phyloP scores from a whole-genome alignment of 345 rosid species.

The Corchorus capsularis region DNA sequence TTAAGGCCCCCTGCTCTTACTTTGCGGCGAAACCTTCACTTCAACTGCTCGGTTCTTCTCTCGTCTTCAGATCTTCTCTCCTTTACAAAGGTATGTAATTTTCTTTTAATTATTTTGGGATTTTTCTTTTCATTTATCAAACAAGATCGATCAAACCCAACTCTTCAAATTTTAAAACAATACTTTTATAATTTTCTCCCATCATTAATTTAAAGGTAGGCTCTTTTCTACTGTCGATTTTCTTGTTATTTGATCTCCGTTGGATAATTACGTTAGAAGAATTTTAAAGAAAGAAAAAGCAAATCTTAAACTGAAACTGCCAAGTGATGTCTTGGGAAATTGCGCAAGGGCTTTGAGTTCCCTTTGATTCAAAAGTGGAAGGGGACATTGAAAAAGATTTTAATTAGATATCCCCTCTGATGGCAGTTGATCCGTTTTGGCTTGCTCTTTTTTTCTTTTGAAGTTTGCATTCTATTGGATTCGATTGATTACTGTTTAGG shows the following conservation, averaged over 20 bases:
- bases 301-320: slow-evolving; percentile 13
- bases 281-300: too few species aligned
- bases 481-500: slow-evolving; percentile 16
- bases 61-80: background rate
- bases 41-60: background rate
- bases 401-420: slow-evolving; percentile 15
- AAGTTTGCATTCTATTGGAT: background rate
- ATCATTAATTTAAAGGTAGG: too few species aligned
- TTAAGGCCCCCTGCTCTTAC: background rate
- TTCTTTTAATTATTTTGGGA: background rate
- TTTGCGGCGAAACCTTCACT: background rate
- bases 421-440: slow-evolving; percentile 9
- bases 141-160: background rate
- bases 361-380: background rate
- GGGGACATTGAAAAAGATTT: slow-evolving; percentile 22
- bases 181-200: background rate
- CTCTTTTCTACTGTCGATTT: slow-evolving; percentile 2
- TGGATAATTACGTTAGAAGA: background rate
- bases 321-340: slow-evolving; percentile 31
- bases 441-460: background rate
- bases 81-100: background rate
- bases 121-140: background rate
- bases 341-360: slow-evolving; percentile 46
- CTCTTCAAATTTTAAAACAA: slow-evolving; percentile 1
- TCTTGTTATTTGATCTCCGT: background rate